These are phyloP conservation scores for Schoenoplectus triqueter DNA, from an alignment of 202 grass and related monocot genomes.

Conservation along the genomic window DNA sequence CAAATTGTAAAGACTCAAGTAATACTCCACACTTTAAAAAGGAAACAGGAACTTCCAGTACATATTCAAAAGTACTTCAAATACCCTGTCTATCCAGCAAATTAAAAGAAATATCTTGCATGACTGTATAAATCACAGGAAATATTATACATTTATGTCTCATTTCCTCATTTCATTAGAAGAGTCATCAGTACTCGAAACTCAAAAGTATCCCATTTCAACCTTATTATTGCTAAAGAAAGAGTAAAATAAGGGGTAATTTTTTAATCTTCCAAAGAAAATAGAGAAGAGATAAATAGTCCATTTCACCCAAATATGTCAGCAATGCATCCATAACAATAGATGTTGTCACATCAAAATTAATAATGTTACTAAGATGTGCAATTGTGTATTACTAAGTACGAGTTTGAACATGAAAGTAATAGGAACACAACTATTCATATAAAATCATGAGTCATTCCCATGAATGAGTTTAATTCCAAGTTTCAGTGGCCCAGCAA, in stretches of 20 bases:
- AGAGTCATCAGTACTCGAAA: too few species aligned
- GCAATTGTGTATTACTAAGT: background rate
- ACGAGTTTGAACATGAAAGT: background rate
- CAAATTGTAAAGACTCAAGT: background rate
- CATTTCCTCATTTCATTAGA: background rate
- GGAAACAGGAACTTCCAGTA: background rate
- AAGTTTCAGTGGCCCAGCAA: background rate
- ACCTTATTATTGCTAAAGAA: background rate
- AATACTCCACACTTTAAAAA: background rate
- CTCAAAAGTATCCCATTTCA: background rate
- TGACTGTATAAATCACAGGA: slow-evolving; percentile 14
- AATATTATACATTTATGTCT: background rate
- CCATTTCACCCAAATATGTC: background rate
- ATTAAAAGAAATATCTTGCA: background rate
- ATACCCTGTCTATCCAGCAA: background rate
- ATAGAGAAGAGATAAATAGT: background rate
- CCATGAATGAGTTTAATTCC: background rate
- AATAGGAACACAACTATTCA: background rate
- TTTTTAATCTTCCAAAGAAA: background rate
- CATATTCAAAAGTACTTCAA: background rate
- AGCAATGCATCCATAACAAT: background rate
- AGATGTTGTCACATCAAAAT: background rate
- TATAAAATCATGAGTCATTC: background rate
- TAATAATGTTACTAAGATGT: background rate
- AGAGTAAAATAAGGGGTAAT: background rate